These are phyloP conservation scores for Closterium sp. DNA, from an alignment of 139 green algal genomes.

Conservation along the genomic window DNA sequence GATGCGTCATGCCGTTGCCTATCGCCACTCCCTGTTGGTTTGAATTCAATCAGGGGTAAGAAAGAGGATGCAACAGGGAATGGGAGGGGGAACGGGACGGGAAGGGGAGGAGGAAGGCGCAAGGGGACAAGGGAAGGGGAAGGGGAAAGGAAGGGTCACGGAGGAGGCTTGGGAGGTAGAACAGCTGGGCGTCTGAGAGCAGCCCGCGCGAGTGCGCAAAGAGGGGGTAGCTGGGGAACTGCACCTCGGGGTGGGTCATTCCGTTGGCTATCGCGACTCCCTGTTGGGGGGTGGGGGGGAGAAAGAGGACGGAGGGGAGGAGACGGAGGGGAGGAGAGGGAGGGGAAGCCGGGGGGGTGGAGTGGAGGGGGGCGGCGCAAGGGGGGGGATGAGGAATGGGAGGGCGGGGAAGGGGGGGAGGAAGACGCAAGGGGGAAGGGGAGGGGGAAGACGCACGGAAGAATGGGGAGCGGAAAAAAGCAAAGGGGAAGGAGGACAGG, in stretches of 20 bases:
- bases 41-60: neutral
- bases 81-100: neutral
- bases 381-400: neutral
- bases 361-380: no score
- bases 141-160: no score
- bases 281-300: conserved; percentile 16
- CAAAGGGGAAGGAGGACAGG: no score
- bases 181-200: conserved; percentile 58
- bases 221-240: conserved; percentile 79
- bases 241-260: conserved; percentile 80
- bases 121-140: neutral
- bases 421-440: conserved; percentile 77
- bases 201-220: conserved; percentile 70
- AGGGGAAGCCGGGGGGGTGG: neutral
- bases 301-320: no score
- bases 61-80: no score
- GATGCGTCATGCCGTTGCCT: conserved; percentile 92
- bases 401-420: conserved; percentile 21
- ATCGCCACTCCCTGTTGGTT: conserved; percentile 71
- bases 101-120: neutral
- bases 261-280: conserved; percentile 89
- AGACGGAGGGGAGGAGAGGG: neutral
- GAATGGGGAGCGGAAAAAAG: no score
- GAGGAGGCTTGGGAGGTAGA: neutral
- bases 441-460: conserved; percentile 76